Evolutionary conservation across 169 alveolate genomes (phyloP).

Genomic region (Babesia bigemina): DNA sequence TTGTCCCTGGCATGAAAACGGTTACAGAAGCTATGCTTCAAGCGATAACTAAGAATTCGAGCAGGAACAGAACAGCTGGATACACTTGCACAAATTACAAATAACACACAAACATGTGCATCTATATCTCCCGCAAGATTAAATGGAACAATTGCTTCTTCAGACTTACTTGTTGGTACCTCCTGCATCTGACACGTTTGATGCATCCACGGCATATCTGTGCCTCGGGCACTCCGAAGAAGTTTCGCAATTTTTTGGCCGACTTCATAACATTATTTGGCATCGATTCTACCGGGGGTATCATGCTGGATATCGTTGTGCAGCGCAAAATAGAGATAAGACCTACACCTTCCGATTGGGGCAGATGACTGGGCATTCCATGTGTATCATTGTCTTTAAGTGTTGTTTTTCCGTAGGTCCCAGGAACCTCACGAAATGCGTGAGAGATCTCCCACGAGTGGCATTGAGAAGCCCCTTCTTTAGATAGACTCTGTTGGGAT

Average conservation of each 20-base stretch:
- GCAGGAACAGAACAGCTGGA: not conserved
- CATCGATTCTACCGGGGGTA: conserved; percentile 68
- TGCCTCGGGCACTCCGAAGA: conserved; percentile 65
- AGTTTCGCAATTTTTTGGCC: conserved; percentile 58
- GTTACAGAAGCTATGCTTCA: no score
- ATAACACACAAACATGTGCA: not conserved
- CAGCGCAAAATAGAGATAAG: not conserved
- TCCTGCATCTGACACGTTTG: conserved; percentile 58
- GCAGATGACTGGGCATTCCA: conserved; percentile 70
- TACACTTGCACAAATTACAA: not conserved
- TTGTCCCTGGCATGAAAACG: no score
- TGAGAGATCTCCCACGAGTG: conserved; percentile 48
- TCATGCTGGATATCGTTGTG: conserved; percentile 18
- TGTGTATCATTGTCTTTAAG: conserved; percentile 44
- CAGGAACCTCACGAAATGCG: conserved; percentile 42
- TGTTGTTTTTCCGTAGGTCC: conserved; percentile 37
- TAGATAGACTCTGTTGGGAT: conserved; percentile 59
- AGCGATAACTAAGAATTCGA: no score
- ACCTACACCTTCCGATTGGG: conserved; percentile 58
- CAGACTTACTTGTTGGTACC: conserved; percentile 55
- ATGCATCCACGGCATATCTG: conserved; percentile 66
- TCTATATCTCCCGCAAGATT: not conserved
- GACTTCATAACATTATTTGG: conserved; percentile 67
- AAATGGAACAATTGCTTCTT: not conserved
- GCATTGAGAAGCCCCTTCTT: conserved; percentile 51